Evolutionary conservation across 1,284 basidiomycete genomes (phyloP), one percentile per base, ranked within the genome.

Genomic region (Moniliella sp.): DNA sequence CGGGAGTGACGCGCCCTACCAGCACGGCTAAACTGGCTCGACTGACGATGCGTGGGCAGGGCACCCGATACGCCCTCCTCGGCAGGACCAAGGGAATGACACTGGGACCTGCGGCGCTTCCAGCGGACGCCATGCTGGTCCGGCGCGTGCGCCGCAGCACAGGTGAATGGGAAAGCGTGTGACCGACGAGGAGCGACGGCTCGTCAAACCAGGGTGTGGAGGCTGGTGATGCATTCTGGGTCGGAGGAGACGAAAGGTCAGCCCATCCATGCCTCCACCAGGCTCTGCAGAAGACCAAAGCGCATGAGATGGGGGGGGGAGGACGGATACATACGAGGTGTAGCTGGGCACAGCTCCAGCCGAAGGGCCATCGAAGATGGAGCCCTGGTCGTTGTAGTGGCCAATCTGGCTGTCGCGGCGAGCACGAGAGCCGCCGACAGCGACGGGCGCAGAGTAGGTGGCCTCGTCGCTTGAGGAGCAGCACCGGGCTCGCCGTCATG

Each of bases 351-450:
- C 54, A 16, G 45, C 45, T 8, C 50, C 56, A 4, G 52, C 54
- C 5, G 43, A 35, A 0, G 56, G 56, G 4, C 56, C 56, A 18
- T 59, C 56, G 29, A 57, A 59, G 35, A 59, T 49, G 28, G 46
- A 49, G 13, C 39, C 49, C 3, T 15, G 15, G 5, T 18, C 31
- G 15, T 53, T 54, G 31, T 59, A 59, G 42, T 48, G 54, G 15
- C 46, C 50, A 3, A 59, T 45, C 25, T 59, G 56, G 23, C 50
- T 54, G 27, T 59, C 55, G 21, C 51, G 30, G 9, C 51, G 36
- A 8, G 32, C 38, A 12, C 37, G 36, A 8, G 7, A 32, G 5
- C 28, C 36, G 4, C 16, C 32, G 7, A 18, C 10, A 13, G 32
- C 14, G 15, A 23, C 16, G 13, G 14, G 25, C 10, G 11, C 14